phyloP scores from a whole-genome alignment of 805 yeast species.

The Clavispora vitiphila region DNA sequence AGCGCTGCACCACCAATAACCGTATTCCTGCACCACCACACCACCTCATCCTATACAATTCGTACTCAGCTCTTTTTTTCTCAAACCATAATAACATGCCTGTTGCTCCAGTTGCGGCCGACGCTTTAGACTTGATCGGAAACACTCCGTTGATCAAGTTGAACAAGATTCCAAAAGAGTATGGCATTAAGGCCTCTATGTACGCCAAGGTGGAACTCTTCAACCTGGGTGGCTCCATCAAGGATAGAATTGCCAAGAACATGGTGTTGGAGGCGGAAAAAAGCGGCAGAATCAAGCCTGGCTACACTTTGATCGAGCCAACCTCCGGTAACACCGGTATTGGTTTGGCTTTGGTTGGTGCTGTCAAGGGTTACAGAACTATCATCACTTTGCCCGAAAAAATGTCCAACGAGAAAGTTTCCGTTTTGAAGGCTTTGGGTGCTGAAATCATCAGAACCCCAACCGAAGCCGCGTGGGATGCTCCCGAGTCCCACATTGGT shows the following conservation, averaged over 20 bases:
- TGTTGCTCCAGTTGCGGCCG: constrained; percentile 39
- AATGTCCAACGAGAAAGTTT: constrained; percentile 87
- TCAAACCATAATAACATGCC: constrained; percentile 8
- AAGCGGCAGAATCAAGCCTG: constrained; percentile 75
- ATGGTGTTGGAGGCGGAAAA: constrained; percentile 86
- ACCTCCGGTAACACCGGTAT: constrained; percentile 92
- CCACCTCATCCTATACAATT: neutral
- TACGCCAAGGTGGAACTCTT: constrained; percentile 76
- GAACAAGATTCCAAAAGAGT: constrained; percentile 70
- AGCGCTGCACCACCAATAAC: neutral
- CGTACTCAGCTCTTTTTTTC: neutral
- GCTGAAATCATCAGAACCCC: constrained; percentile 91
- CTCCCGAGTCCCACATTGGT: constrained; percentile 88
- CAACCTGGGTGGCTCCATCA: constrained; percentile 88
- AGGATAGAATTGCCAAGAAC: constrained; percentile 81
- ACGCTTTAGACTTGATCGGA: constrained; percentile 73
- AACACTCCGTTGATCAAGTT: constrained; percentile 76
- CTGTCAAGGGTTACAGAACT: constrained; percentile 80
- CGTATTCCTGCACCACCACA: neutral
- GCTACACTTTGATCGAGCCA: constrained; percentile 80
- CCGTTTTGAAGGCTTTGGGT: constrained; percentile 82
- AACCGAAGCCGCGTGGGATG: constrained; percentile 88
- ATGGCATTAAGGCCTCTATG: constrained; percentile 67
- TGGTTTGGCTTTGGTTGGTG: constrained; percentile 82
- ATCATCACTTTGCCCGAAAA: constrained; percentile 87